Conservation (phyloP, 2,329 filamentous ascomycete species). For the Colletotrichum higginsianum region DNA sequence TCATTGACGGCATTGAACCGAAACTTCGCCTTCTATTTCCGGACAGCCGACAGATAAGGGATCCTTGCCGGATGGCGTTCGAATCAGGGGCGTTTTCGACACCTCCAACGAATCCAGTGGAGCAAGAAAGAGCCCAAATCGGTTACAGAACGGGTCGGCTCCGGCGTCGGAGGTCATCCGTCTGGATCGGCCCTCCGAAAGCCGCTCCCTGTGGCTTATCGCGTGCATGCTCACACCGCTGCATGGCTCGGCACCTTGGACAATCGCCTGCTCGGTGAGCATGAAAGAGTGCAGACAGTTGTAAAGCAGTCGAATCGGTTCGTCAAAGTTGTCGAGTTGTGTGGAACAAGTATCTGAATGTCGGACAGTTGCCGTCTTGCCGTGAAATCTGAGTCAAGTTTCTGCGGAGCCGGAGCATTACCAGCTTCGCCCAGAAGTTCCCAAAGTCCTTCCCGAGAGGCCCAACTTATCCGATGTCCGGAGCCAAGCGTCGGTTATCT, state of each 20-base stretch:
- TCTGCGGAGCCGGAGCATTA: slow-evolving; percentile 28
- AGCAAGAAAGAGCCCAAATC: slow-evolving; percentile 9
- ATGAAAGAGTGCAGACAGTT: neutral
- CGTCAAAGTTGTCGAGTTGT: neutral
- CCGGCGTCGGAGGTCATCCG: slow-evolving; percentile 25
- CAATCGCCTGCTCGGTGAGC: no score
- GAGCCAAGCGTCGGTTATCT: slow-evolving; percentile 21
- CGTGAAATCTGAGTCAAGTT: slow-evolving; percentile 7
- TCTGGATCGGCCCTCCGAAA: slow-evolving; percentile 1
- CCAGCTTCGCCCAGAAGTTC: neutral
- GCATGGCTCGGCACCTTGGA: neutral
- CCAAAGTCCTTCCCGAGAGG: slow-evolving; percentile 8
- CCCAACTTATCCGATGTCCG: slow-evolving; percentile 28
- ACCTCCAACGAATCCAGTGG: slow-evolving; percentile 6
- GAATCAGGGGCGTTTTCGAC: neutral
- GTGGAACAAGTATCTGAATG: neutral
- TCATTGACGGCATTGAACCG: no score
- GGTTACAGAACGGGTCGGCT: slow-evolving; percentile 23
- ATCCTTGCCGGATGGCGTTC: slow-evolving; percentile 12
- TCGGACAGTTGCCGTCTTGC: slow-evolving; percentile 21
- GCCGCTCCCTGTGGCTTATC: neutral
- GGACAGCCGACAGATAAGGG: slow-evolving; percentile 30
- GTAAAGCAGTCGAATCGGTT: neutral
- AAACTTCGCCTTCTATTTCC: slow-evolving; percentile 2
- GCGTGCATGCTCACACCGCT: neutral